A percentile compares a stretch with the other conserved stretches of the same genome.
Conservation (phyloP, 176 grass and related monocot species). For the Urochloa ruziziensis region DNA sequence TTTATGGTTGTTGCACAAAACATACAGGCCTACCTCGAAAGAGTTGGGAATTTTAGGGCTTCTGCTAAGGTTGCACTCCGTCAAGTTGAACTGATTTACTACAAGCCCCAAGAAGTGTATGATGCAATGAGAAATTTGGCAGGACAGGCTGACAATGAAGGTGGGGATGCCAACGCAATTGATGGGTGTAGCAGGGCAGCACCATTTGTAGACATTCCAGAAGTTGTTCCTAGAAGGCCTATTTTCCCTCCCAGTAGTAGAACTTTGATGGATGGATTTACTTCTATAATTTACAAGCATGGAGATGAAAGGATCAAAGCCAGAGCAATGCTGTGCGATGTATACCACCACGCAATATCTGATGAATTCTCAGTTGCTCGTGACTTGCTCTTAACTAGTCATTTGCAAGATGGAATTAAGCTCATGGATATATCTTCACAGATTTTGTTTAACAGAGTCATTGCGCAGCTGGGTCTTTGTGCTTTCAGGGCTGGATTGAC, state of each 20-base stretch:
- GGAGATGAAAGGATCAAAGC: slow-evolving; percentile 96
- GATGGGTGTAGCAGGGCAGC: slow-evolving; percentile 28
- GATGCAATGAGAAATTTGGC: slow-evolving; percentile 86
- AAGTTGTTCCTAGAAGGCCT: slow-evolving; percentile 75
- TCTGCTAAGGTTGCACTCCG: slow-evolving; percentile 75
- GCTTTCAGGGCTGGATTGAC: slow-evolving; percentile 90
- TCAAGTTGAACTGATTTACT: slow-evolving; percentile 85
- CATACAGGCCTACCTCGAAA: slow-evolving; percentile 82
- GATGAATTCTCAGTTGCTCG: slow-evolving; percentile 83
- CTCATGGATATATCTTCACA: slow-evolving; percentile 96
- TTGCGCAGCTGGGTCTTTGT: slow-evolving; percentile 81
- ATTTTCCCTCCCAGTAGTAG: slow-evolving; percentile 84
- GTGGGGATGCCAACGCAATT: slow-evolving; percentile 17
- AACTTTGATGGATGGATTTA: slow-evolving; percentile 73
- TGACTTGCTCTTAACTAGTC: slow-evolving; percentile 93
- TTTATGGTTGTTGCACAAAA: slow-evolving; percentile 92
- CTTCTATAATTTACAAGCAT: slow-evolving; percentile 82
- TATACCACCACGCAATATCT: slow-evolving; percentile 92
- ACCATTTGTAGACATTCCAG: slow-evolving; percentile 72
- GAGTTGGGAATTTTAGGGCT: slow-evolving; percentile 65
- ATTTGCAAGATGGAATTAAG: slow-evolving; percentile 89
- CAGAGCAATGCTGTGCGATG: slow-evolving; percentile 90
- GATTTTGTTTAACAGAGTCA: slow-evolving; percentile 91
- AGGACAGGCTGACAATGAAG: slow-evolving; percentile 39
- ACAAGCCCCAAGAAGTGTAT: slow-evolving; percentile 97